Evolutionary conservation across 2,329 filamentous ascomycete genomes (phyloP).

Genomic region (Monosporascus sp.): DNA sequence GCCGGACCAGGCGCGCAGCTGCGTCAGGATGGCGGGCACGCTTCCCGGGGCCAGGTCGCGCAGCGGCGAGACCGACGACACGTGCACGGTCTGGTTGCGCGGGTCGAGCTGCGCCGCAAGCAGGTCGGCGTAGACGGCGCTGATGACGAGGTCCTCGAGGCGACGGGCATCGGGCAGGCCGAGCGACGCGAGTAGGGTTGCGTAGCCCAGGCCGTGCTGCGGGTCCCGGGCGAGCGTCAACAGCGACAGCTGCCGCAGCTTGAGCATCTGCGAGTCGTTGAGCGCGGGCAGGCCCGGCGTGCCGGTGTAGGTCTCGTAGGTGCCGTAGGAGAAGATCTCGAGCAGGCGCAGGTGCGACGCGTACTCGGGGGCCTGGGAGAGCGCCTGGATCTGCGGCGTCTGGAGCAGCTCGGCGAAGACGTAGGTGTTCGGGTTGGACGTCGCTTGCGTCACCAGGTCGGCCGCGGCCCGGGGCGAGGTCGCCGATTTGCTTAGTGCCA

Average conservation of each 20-base stretch:
- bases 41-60: constrained; percentile 76
- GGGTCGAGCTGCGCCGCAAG: constrained; percentile 81
- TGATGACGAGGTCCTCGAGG: constrained; percentile 82
- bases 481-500: constrained; percentile 81
- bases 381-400: constrained; percentile 70
- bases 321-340: constrained; percentile 88
- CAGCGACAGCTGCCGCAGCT: constrained; percentile 87
- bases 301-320: constrained; percentile 67
- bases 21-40: constrained; percentile 61
- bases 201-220: constrained; percentile 63
- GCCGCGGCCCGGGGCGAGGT: constrained; percentile 77
- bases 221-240: constrained; percentile 70
- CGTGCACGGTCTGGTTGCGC: constrained; percentile 64
- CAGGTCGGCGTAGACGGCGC: constrained; percentile 80
- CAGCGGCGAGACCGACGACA: constrained; percentile 76
- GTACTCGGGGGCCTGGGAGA: constrained; percentile 58
- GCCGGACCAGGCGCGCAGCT: constrained; percentile 69
- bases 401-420: constrained; percentile 92
- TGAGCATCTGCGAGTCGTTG: constrained; percentile 66
- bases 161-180: constrained; percentile 61
- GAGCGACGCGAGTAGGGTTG: constrained; percentile 60
- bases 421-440: constrained; percentile 82
- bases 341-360: constrained; percentile 63
- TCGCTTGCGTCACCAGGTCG: constrained; percentile 82
- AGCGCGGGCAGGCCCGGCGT: constrained; percentile 61